These are phyloP conservation scores for Smallanthus sonchifolius DNA, from an alignment of 129 eudicot genomes.

Conservation along the genomic window DNA sequence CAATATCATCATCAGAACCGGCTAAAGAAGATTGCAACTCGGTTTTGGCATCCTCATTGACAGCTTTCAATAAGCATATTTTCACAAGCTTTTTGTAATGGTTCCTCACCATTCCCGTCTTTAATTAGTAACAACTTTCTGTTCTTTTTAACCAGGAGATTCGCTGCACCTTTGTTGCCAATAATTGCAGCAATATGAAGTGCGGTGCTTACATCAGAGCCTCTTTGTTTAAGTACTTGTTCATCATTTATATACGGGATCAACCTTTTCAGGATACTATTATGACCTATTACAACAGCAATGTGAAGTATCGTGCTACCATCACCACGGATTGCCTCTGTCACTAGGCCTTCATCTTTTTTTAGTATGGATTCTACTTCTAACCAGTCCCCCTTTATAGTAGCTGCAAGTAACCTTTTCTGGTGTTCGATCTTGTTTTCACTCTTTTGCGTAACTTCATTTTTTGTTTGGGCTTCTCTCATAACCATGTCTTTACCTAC, in stretches of 20 bases:
- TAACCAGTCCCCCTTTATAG: neutral
- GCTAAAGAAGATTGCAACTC: neutral
- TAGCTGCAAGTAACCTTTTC: neutral
- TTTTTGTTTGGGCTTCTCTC: too few species aligned
- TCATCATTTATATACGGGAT: neutral
- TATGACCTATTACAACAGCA: neutral
- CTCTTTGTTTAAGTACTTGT: neutral
- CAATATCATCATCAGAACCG: neutral
- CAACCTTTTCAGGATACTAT: neutral
- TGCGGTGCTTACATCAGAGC: constrained; percentile 10
- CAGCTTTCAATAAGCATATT: constrained; percentile 3
- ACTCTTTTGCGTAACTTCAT: too few species aligned
- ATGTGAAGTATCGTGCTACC: constrained; percentile 13
- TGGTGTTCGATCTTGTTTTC: neutral
- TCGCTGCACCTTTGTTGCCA: neutral
- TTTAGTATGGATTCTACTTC: neutral
- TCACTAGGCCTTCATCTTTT: neutral
- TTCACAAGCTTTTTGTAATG: constrained; percentile 4
- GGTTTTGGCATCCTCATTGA: neutral
- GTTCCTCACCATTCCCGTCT: neutral
- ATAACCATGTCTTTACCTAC: too few species aligned
- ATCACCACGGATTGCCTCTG: neutral
- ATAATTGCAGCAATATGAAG: constrained; percentile 13
- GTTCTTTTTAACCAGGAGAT: neutral
- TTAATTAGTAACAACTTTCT: neutral